These are phyloP conservation scores for Dioszegia crocea DNA, from an alignment of 768 basidiomycete species.

Conservation along the genomic window DNA sequence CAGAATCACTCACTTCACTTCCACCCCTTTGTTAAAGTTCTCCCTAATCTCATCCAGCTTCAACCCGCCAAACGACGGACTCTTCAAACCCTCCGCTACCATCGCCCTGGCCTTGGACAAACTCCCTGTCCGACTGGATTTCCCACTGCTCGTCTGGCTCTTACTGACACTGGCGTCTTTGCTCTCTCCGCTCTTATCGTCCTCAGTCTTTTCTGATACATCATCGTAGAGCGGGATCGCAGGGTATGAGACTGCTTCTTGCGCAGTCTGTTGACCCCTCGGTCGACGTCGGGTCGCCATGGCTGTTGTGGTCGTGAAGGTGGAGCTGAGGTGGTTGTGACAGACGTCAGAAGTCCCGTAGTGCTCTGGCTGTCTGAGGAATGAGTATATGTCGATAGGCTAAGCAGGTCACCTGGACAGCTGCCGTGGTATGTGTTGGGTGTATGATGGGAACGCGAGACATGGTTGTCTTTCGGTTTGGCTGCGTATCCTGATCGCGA, in stretches of 20 bases:
- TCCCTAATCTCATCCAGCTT: constrained; percentile 36
- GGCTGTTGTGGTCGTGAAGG: neutral
- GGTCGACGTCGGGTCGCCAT: neutral
- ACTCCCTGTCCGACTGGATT: constrained; percentile 1
- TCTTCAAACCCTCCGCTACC: constrained; percentile 28
- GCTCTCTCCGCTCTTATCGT: neutral
- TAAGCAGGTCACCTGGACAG: too few relatives aligned
- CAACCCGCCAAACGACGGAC: constrained; percentile 26
- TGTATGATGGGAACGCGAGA: too few relatives aligned
- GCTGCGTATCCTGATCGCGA: too few relatives aligned
- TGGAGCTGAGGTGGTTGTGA: neutral
- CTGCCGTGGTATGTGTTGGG: too few relatives aligned
- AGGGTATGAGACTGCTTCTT: neutral
- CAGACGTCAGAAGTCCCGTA: neutral
- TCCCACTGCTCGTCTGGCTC: neutral
- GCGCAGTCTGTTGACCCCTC: too few relatives aligned
- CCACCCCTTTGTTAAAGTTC: constrained; percentile 35
- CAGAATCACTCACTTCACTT: constrained; percentile 33
- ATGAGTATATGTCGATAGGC: too few relatives aligned
- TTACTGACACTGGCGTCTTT: too few relatives aligned
- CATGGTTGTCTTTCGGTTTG: too few relatives aligned
- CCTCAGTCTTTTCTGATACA: too few relatives aligned
- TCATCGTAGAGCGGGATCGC: too few relatives aligned
- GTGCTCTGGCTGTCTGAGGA: too few relatives aligned
- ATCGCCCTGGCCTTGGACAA: constrained; percentile 14